A percentile compares a stretch with the other conserved stretches of the same genome.
Evolutionary conservation across 148 eudicot genomes (phyloP).

Genomic region (Diospyros lotus): DNA sequence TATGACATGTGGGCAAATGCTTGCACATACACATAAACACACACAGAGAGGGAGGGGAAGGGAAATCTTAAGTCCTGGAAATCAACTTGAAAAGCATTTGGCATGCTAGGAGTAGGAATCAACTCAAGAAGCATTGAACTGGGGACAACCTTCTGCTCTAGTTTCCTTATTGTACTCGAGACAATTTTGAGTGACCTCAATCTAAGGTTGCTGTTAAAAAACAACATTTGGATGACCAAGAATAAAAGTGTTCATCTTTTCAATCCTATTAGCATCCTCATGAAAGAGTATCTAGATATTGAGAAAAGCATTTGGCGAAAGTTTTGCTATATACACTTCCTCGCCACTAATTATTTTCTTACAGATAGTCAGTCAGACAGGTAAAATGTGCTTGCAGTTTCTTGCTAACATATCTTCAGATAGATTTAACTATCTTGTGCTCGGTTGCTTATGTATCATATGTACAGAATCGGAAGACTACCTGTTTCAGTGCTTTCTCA

Average conservation of each 20-base stretch:
- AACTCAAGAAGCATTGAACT: not conserved
- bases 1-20: not conserved
- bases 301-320: not conserved
- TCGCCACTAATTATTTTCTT: not conserved
- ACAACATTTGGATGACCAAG: not conserved
- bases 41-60: not conserved
- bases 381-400: not conserved
- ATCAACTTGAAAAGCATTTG: not conserved
- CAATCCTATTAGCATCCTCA: not conserved
- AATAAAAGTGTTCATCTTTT: not conserved
- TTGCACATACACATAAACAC: not conserved
- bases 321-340: not conserved
- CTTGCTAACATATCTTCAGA: not conserved
- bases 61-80: not conserved
- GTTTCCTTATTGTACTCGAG: not conserved
- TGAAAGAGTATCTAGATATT: not conserved
- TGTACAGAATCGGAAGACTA: too few species aligned
- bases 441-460: not conserved
- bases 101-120: too few species aligned
- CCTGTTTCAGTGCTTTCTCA: not conserved
- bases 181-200: not conserved
- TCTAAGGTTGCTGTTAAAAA: not conserved
- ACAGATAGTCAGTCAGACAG: not conserved
- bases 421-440: not conserved
- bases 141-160: not conserved